A percentile compares a stretch with the other conserved stretches of the same genome.
Conservation (phyloP, 805 yeast species). For the Zygosaccharomyces lentus region DNA sequence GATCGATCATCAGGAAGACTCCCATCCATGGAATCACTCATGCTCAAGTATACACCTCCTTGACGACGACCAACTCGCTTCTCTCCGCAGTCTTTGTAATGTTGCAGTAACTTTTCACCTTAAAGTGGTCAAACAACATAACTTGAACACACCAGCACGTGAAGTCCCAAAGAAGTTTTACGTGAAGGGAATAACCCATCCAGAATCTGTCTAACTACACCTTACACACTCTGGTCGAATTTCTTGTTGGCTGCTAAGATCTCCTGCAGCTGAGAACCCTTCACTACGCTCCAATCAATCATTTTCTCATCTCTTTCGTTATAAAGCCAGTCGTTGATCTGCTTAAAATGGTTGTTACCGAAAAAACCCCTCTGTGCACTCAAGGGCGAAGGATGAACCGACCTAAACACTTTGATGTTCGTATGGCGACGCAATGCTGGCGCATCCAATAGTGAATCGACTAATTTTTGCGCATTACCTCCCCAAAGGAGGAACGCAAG, state of each 20-base stretch:
- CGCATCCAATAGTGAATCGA: constrained; percentile 37
- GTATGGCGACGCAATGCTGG: constrained; percentile 20
- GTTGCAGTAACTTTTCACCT: background rate
- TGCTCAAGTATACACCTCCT: background rate
- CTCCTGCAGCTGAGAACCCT: constrained; percentile 25
- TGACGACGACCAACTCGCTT: background rate
- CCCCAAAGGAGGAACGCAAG: constrained; percentile 83
- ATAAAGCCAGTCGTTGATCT: constrained; percentile 73
- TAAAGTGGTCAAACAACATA: background rate
- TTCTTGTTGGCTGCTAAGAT: constrained; percentile 18
- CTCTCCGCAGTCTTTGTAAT: background rate
- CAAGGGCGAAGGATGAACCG: constrained; percentile 94
- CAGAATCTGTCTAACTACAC: background rate
- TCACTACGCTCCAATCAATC: constrained; percentile 64
- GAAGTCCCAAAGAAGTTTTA: background rate
- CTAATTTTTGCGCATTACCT: constrained; percentile 61
- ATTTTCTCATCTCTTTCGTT: constrained; percentile 36
- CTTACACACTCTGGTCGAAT: background rate
- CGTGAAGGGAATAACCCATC: background rate
- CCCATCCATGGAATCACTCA: background rate
- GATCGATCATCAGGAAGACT: background rate
- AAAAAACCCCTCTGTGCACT: constrained; percentile 85
- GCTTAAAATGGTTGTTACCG: constrained; percentile 64
- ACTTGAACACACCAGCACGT: background rate
- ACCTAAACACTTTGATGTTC: constrained; percentile 50